Percentiles rank a stretch among this genome's conserved stretches.
Conservation (phyloP, 495 filamentous ascomycete genomes). For the Chaetomidium leptoderma region DNA sequence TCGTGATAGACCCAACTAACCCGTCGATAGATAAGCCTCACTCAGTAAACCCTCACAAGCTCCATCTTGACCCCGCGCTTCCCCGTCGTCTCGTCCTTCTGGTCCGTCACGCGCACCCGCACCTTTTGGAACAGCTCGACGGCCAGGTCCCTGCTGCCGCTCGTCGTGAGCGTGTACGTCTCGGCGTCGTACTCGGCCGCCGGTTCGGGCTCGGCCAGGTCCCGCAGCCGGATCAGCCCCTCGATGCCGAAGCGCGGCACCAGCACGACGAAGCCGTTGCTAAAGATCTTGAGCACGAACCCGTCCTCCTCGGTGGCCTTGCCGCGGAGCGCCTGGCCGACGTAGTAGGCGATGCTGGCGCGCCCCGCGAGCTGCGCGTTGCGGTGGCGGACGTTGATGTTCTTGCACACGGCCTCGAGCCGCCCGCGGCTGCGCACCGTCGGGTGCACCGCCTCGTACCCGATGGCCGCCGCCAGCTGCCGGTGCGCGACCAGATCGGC, state of each 20-base stretch:
- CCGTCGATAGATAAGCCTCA: too few species aligned
- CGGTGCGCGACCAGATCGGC: conserved; percentile 91
- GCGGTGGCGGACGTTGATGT: conserved; percentile 94
- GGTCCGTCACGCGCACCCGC: conserved; percentile 77
- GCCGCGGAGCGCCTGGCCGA: conserved; percentile 90
- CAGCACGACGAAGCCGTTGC: conserved; percentile 93
- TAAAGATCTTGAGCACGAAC: conserved; percentile 94
- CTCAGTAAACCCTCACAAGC: conserved; percentile 44
- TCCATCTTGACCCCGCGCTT: conserved; percentile 82
- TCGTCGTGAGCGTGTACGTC: conserved; percentile 64
- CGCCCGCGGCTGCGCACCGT: conserved; percentile 69
- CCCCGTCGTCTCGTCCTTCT: conserved; percentile 87
- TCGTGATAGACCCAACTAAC: too few species aligned
- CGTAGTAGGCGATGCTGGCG: conserved; percentile 93
- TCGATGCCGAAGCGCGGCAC: conserved; percentile 95
- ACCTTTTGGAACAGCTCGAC: conserved; percentile 91
- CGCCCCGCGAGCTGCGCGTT: conserved; percentile 94
- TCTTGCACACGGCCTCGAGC: conserved; percentile 90
- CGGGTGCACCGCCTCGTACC: conserved; percentile 78
- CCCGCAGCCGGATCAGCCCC: conserved; percentile 76
- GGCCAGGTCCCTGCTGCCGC: conserved; percentile 49
- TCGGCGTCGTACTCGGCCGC: conserved; percentile 79
- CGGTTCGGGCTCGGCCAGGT: conserved; percentile 71
- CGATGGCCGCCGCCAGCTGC: conserved; percentile 91
- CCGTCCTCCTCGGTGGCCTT: conserved; percentile 79